These are phyloP conservation scores for Populus simonii DNA, from an alignment of 345 rosid genomes.

Conservation along the genomic window DNA sequence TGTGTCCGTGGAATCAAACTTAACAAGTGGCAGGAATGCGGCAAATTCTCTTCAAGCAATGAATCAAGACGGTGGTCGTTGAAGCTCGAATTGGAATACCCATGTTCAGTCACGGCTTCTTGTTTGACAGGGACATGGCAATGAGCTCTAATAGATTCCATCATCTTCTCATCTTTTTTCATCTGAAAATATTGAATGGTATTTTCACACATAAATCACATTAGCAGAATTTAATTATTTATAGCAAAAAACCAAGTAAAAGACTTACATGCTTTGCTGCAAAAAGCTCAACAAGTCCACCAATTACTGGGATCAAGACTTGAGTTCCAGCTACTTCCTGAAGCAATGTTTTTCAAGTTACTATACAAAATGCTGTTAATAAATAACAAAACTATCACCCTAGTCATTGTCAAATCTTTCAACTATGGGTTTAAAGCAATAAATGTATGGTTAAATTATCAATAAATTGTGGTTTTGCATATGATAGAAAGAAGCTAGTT, in stretches of 20 bases:
- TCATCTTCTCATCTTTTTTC: constrained; percentile 49
- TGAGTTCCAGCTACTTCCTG: constrained; percentile 58
- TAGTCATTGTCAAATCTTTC: not conserved
- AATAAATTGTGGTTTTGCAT: no score
- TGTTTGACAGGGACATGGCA: constrained; percentile 33
- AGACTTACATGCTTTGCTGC: constrained; percentile 51
- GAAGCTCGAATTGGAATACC: constrained; percentile 10
- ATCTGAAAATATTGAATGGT: constrained; percentile 40
- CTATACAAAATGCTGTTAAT: not conserved
- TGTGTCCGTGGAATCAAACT: constrained; percentile 20
- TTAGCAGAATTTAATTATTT: not conserved
- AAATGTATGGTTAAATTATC: no score
- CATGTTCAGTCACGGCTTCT: constrained; percentile 23
- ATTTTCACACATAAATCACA: not conserved
- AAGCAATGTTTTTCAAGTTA: not conserved
- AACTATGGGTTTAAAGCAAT: not conserved
- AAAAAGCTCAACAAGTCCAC: constrained; percentile 86
- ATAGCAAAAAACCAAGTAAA: not conserved
- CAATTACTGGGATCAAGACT: constrained; percentile 63
- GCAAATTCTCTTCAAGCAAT: constrained; percentile 21
- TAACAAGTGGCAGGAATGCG: constrained; percentile 12
- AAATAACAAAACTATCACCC: not conserved
- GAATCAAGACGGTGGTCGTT: constrained; percentile 9
- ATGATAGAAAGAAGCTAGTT: no score
- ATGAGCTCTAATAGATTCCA: constrained; percentile 45